phyloP scores from a whole-genome alignment of 2,329 filamentous ascomycete species.

The Phoma herbarum region DNA sequence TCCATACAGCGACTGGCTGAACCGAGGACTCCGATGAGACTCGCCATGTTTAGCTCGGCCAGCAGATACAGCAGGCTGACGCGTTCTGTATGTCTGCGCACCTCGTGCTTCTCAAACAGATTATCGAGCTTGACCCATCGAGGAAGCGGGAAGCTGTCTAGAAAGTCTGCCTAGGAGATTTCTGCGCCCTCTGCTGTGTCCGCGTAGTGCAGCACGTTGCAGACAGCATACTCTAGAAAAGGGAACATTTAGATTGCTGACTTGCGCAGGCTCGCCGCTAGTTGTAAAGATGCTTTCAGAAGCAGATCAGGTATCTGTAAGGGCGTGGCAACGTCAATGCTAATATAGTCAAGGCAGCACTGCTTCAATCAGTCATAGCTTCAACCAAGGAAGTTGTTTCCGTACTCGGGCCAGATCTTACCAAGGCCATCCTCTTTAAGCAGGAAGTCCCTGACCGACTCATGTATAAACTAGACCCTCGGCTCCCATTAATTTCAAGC shows the following conservation, averaged over 20 bases:
- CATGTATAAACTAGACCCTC: conserved; percentile 46
- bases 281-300: background rate
- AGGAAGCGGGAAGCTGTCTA: conserved; percentile 35
- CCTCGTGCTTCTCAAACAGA: conserved; percentile 42
- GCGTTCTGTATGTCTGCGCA: conserved; percentile 24
- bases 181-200: conserved; percentile 44
- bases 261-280: background rate
- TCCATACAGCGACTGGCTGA: conserved; percentile 28
- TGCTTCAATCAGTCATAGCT: conserved; percentile 54
- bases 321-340: conserved; percentile 19
- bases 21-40: conserved; percentile 42
- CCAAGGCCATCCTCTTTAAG: conserved; percentile 47
- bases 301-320: background rate
- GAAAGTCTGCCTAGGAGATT: conserved; percentile 30
- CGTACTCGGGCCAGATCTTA: conserved; percentile 46
- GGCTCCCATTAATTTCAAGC: no score
- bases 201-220: conserved; percentile 55
- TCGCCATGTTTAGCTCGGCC: conserved; percentile 30
- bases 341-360: conserved; percentile 56
- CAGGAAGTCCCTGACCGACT: conserved; percentile 51
- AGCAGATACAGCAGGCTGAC: conserved; percentile 33
- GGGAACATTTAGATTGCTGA: conserved; percentile 44
- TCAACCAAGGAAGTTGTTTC: conserved; percentile 40
- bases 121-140: conserved; percentile 48
- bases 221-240: conserved; percentile 59